Evolutionary conservation across 2,329 filamentous ascomycete species (phyloP).

Genomic region (Microsporum audouinii): DNA sequence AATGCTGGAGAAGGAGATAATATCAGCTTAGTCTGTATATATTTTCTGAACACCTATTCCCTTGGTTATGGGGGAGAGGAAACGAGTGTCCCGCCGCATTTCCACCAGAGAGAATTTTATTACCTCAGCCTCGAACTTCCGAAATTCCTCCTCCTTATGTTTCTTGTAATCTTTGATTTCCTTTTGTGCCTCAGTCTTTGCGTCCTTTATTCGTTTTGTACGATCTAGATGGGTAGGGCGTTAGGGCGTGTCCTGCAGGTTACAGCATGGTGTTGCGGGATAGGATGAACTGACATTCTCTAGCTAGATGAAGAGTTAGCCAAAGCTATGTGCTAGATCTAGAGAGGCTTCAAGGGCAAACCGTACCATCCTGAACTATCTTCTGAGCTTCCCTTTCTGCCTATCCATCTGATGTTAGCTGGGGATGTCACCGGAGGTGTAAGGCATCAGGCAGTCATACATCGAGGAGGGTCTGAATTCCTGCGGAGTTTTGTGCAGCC

Average conservation of each 20-base stretch:
- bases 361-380: conserved; percentile 89
- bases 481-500: conserved; percentile 93
- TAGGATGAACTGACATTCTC: conserved; percentile 59
- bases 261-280: not conserved
- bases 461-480: conserved; percentile 97
- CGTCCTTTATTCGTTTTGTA: conserved; percentile 94
- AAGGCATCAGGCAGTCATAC: conserved; percentile 44
- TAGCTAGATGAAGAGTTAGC: conserved; percentile 42
- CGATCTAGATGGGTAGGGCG: conserved; percentile 48
- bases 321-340: not conserved
- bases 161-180: conserved; percentile 89
- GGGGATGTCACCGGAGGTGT: not conserved
- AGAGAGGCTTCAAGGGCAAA: not conserved
- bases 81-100: not conserved
- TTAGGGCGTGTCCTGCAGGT: not conserved
- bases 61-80: not conserved
- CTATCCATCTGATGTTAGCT: conserved; percentile 37
- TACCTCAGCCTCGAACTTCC: conserved; percentile 79
- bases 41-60: conserved; percentile 39
- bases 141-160: conserved; percentile 87
- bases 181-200: conserved; percentile 90
- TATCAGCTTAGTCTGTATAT: conserved; percentile 45
- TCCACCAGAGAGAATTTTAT: conserved; percentile 1
- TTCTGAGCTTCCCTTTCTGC: conserved; percentile 97
- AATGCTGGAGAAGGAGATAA: conserved; percentile 50